Evolutionary conservation across 1,139 yeast species (phyloP).

Genomic region (Geotrichum armillariae): DNA sequence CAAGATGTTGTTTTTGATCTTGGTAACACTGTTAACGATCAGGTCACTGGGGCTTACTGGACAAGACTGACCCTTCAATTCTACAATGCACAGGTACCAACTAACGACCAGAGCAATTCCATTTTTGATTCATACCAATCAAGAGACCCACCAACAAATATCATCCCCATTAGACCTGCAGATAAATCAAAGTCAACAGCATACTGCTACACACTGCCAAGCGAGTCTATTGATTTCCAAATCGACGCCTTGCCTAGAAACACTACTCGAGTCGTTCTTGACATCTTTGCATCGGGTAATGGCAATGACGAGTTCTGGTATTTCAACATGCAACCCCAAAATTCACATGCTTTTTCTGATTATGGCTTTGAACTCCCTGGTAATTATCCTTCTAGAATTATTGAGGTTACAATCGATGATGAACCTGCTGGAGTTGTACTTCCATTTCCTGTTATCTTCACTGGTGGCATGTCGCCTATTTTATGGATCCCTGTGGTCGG

Average conservation of each 20-base stretch:
- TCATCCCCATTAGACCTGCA: constrained; percentile 22
- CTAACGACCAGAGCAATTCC: constrained; percentile 2
- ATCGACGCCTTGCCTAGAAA: constrained; percentile 50
- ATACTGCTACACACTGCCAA: constrained; percentile 28
- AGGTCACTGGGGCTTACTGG: constrained; percentile 62
- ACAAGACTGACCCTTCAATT: constrained; percentile 54
- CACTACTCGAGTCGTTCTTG: constrained; percentile 58
- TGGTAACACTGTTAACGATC: constrained; percentile 54
- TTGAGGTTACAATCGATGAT: constrained; percentile 38
- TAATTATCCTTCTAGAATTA: constrained; percentile 46
- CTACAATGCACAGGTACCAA: constrained; percentile 39
- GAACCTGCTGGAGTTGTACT: constrained; percentile 39
- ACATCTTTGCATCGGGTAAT: constrained; percentile 71
- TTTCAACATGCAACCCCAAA: constrained; percentile 56
- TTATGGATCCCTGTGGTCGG: constrained; percentile 81
- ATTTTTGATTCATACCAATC: constrained; percentile 17
- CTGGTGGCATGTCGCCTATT: constrained; percentile 79
- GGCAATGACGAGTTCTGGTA: constrained; percentile 87
- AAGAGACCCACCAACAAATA: neutral
- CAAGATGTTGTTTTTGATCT: constrained; percentile 58
- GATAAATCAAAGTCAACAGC: constrained; percentile 7
- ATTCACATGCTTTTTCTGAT: constrained; percentile 40
- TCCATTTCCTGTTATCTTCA: constrained; percentile 54
- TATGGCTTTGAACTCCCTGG: constrained; percentile 36
- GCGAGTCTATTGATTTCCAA: constrained; percentile 32